Base-by-base conservation (phyloP, 192 early-diverging fungal genomes). In the Coemansia guatemalensis region DNA sequence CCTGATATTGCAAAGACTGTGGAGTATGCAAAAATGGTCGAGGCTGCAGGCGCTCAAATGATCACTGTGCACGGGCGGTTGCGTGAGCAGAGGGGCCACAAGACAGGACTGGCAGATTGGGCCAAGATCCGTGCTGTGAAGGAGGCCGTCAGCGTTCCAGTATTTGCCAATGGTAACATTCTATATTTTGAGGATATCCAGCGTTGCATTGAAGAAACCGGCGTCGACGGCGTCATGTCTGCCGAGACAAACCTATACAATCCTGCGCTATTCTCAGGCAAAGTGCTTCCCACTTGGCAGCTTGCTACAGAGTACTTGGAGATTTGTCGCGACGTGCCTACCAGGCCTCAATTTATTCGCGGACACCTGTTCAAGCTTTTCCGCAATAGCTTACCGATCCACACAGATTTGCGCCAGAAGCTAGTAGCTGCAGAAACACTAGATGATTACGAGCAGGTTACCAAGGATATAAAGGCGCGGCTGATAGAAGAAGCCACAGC, bases 81-180 rank as follows among this genome's bases (percentile, higher is more conserved):
- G 12, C 87, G 96, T 33, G 95, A 99, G 69, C 94, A 97, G 81
- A 97, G 97, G 75, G 96, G 95, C 14, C 95, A 98, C 54, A 90
- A 95, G 49, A 97, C 96, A 4, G 96, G 94, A 4, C 82, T 98
- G 8, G 96, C 95, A 4, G 94, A 99, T 74, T 98, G 96, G 97
- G 86, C 90, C 49, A 89, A 96, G 68, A 97, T 99, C 70, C 82
- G 82, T 53, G 70, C 77, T 7, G 92, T 99, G 17, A 94, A 88
- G 62, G 86, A 92, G 25, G 90, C 89, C 7, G 85, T 95, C 8
- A 81, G 64, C 9, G 92, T 99, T 0, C 97, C 97, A 0, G 94
- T 99, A 9, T 85, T 98, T 81, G 95, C 95, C 54, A 99, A 99
- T 63, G 97, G 97, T n/a, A 97, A 99, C 63, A 94, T 99, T 48